Conservation (phyloP, 208 protist genomes). For the Crithidia acanthocephali region DNA sequence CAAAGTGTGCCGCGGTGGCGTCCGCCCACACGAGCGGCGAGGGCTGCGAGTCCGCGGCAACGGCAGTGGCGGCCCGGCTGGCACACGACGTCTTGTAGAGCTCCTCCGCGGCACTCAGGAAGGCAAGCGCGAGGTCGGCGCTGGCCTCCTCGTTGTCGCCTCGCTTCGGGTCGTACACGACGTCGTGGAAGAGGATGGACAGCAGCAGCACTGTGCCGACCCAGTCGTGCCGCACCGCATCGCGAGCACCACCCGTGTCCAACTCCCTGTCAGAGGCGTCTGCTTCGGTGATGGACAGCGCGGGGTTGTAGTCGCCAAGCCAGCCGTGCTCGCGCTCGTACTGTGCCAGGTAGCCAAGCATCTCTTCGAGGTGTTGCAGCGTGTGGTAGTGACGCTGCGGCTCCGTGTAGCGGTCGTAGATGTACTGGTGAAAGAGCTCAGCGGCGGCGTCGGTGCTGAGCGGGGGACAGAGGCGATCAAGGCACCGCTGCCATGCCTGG, state of each 20-base stretch:
- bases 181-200: conserved; percentile 83
- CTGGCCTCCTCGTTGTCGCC: conserved; percentile 79
- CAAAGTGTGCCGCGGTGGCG: conserved; percentile 16
- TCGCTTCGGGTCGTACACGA: conserved; percentile 63
- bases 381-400: conserved; percentile 80
- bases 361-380: conserved; percentile 61
- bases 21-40: conserved; percentile 27
- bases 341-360: conserved; percentile 37
- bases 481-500: conserved; percentile 34
- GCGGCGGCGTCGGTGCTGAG: background rate
- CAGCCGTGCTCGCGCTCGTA: conserved; percentile 30
- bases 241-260: background rate
- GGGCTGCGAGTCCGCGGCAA: background rate
- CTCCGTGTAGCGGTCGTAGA: conserved; percentile 57
- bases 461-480: conserved; percentile 27
- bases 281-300: background rate
- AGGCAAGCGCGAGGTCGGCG: conserved; percentile 40
- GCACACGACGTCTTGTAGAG: conserved; percentile 10
- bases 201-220: conserved; percentile 51
- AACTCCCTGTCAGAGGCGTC: background rate
- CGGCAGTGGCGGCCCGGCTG: background rate
- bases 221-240: conserved; percentile 17
- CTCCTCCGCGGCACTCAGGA: conserved; percentile 32
- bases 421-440: conserved; percentile 13
- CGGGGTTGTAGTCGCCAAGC: conserved; percentile 21